phyloP scores from a whole-genome alignment of 768 basidiomycete species.

The Lepiota subincarnata region DNA sequence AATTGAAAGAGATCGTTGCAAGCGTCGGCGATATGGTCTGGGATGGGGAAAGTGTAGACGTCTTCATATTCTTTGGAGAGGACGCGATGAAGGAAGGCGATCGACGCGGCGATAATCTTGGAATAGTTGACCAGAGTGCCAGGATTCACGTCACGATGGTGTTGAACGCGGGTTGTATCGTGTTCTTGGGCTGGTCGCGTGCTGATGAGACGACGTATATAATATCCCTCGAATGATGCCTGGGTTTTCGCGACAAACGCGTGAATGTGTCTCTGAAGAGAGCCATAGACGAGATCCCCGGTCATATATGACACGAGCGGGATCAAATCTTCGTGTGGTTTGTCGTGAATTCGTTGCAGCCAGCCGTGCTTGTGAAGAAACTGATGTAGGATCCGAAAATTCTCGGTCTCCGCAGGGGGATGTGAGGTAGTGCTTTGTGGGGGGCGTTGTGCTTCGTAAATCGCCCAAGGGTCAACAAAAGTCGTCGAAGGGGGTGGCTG shows the following conservation, averaged over 20 bases:
- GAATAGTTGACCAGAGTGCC: slow-evolving; percentile 1
- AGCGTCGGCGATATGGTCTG: no score
- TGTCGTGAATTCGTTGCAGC: neutral
- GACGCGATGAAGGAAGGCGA: neutral
- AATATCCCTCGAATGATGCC: neutral
- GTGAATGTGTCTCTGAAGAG: neutral
- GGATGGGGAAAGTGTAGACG: no score
- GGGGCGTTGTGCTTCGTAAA: no score
- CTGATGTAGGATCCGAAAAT: slow-evolving; percentile 7
- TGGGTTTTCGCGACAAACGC: neutral
- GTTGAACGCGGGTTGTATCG: neutral
- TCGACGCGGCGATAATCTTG: neutral
- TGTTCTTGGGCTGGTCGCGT: slow-evolving; percentile 13
- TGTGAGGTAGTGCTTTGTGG: neutral
- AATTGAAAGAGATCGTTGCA: no score
- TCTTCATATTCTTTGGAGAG: no score
- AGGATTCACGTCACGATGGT: slow-evolving; percentile 8
- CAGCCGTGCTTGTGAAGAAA: slow-evolving; percentile 12
- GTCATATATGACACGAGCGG: neutral
- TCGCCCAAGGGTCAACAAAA: no score
- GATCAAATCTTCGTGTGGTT: neutral
- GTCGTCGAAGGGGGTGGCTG: no score
- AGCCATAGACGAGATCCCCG: neutral
- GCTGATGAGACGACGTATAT: slow-evolving; percentile 12
- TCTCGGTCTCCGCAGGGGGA: neutral